Conservation (phyloP, 768 basidiomycete species). For the Trametes meyenii region DNA sequence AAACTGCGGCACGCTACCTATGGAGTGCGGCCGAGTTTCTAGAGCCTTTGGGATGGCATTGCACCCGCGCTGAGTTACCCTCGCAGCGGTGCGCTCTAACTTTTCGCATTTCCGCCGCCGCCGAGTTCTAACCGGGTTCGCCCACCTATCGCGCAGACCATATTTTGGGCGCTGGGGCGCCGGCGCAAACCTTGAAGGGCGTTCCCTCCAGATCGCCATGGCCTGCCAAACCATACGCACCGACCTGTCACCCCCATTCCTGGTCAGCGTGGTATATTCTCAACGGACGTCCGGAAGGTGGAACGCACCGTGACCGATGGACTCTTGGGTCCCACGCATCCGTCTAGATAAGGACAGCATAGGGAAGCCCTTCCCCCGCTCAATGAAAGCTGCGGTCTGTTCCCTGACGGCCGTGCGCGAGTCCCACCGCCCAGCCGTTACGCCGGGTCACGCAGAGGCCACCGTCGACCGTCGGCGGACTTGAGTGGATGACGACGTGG, state of each 20-base stretch:
- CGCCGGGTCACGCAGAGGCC: background rate
- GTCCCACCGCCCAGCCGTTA: background rate
- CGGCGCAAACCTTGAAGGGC: slow-evolving; percentile 1
- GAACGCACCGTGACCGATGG: background rate
- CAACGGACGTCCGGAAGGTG: background rate
- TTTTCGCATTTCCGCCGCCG: background rate
- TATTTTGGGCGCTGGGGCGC: background rate
- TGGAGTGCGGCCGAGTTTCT: background rate
- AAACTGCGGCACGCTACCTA: background rate
- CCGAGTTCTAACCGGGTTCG: background rate
- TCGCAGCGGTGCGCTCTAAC: background rate
- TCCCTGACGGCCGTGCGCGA: slow-evolving; percentile 7
- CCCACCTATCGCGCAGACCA: background rate
- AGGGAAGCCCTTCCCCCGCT: background rate
- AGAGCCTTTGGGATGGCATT: background rate
- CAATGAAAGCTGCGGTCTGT: slow-evolving; percentile 3
- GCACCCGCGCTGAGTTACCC: slow-evolving; percentile 5
- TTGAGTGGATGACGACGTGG: background rate
- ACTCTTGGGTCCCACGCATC: background rate
- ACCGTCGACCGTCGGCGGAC: slow-evolving; percentile 4
- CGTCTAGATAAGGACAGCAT: background rate
- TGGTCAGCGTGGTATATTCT: background rate
- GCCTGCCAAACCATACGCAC: background rate
- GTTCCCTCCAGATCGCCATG: background rate
- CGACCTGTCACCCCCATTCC: too few species aligned